Conservation (phyloP, 23 red algal species). For the Chondrus crispus region DNA sequence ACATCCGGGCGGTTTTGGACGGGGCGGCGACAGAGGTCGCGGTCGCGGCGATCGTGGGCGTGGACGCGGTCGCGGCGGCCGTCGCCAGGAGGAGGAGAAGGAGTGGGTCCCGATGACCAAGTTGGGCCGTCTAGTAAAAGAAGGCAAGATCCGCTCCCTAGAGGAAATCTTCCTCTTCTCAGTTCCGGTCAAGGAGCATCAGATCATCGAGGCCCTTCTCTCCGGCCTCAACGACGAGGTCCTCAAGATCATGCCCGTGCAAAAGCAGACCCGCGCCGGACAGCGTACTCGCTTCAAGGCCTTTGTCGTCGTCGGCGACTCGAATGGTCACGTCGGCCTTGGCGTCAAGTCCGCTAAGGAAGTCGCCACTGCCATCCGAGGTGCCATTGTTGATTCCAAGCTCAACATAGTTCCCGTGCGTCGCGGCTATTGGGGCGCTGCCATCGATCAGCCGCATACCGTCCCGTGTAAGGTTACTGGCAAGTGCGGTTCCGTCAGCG, state of each 20-base stretch:
- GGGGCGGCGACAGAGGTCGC: slow-evolving; percentile 63
- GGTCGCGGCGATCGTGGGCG: slow-evolving; percentile 82
- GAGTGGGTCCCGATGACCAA: slow-evolving; percentile 99
- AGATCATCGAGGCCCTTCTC: slow-evolving; percentile 92
- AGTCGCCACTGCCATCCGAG: slow-evolving; percentile 98
- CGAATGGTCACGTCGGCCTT: slow-evolving; percentile 93
- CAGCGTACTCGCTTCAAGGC: slow-evolving; percentile 99
- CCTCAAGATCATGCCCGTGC: slow-evolving; percentile 98
- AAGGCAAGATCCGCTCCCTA: slow-evolving; percentile 91
- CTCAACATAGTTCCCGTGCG: slow-evolving; percentile 95
- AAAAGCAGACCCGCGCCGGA: slow-evolving; percentile 99
- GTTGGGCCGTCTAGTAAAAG: slow-evolving; percentile 96
- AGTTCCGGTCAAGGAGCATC: slow-evolving; percentile 95
- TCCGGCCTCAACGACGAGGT: slow-evolving; percentile 92
- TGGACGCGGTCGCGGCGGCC: slow-evolving; percentile 65
- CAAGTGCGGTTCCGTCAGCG: slow-evolving; percentile 91
- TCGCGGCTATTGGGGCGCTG: slow-evolving; percentile 97
- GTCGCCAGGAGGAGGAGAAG: slow-evolving; percentile 86
- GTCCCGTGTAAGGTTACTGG: slow-evolving; percentile 99
- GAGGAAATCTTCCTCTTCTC: slow-evolving; percentile 99
- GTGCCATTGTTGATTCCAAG: slow-evolving; percentile 95
- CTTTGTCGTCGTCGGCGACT: slow-evolving; percentile 96
- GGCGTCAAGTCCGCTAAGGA: slow-evolving; percentile 98
- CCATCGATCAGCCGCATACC: slow-evolving; percentile 93
- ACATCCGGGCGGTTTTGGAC: slow-evolving; percentile 76